Evolutionary conservation across 202 grass and related monocot species (phyloP).

Genomic region (Panicum virgatum): DNA sequence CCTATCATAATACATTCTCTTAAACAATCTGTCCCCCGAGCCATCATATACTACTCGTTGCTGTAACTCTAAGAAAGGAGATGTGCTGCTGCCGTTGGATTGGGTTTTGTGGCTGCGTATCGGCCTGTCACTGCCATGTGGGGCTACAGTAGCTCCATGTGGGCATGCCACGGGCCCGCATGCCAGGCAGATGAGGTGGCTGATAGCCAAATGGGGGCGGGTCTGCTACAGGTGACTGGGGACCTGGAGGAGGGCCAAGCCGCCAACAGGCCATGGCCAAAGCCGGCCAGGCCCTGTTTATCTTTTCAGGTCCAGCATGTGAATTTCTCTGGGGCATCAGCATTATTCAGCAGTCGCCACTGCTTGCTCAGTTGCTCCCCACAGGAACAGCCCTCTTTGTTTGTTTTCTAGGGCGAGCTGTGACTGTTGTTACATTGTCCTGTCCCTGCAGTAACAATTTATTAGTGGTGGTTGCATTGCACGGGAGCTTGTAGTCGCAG

Average conservation of each 20-base stretch:
- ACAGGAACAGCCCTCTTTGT: slow-evolving; percentile 12
- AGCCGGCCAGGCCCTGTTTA: slow-evolving; percentile 19
- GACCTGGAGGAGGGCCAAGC: slow-evolving; percentile 19
- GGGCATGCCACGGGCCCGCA: slow-evolving; percentile 18
- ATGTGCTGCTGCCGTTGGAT: slow-evolving; percentile 3
- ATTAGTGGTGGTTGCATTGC: background rate
- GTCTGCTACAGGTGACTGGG: slow-evolving; percentile 27
- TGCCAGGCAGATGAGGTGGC: slow-evolving; percentile 11
- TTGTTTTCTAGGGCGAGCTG: slow-evolving; percentile 21
- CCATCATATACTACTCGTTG: background rate
- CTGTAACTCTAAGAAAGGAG: slow-evolving; percentile 13
- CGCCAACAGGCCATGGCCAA: background rate
- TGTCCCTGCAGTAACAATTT: slow-evolving; percentile 24
- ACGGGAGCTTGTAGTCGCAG: background rate
- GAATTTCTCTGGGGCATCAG: slow-evolving; percentile 36
- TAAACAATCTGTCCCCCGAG: slow-evolving; percentile 39
- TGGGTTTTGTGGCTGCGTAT: slow-evolving; percentile 8
- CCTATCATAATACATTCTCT: too few species aligned
- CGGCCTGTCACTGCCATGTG: slow-evolving; percentile 20
- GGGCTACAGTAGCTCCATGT: slow-evolving; percentile 25
- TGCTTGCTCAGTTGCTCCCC: slow-evolving; percentile 4
- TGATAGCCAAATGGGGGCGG: background rate
- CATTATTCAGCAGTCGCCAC: slow-evolving; percentile 24
- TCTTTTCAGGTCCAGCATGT: slow-evolving; percentile 50
- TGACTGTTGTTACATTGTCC: background rate